Evolutionary conservation across 306 rosid genomes (phyloP), one percentile per base, ranked within the genome.

Genomic region (Dalbergia oliveri): DNA sequence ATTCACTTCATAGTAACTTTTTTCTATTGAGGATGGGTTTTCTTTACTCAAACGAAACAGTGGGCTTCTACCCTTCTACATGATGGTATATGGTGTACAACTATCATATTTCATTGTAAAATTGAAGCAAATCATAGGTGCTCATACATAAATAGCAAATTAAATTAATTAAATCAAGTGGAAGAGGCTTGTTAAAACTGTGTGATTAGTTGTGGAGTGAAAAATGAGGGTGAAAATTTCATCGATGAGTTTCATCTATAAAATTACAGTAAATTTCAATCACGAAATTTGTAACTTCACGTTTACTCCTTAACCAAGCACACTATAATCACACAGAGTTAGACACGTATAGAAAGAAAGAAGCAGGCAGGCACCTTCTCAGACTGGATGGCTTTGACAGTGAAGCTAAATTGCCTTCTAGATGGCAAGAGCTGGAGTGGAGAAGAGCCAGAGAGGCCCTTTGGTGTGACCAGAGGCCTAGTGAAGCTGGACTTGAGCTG

Each of bases 401-500:
- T 72, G 93, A 92, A 89, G 80, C 70, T 85, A 61, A 72, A 76
- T 14, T 41, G 75, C 50, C 91, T 86, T 66, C 81, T 83, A 23
- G 76, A 80, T 65, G 87, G 79, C 11, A 80, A 53, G 47, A 83
- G 81, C 6, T 65, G 85, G 21, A 89, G 88, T 4, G 84, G 66
- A 3, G 94, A 86, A 66, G 96, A 89, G 74, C 84, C 78, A 43
- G 89, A 84, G 76, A 91, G 90, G 47, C 94, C 97, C 84, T 80
- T 95, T 57, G 99, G 98, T 8, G 91, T 64, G 45, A 88, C 71
- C 33, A 90, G 84, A 76, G 88, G 83, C 81, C 88, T 88, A 5
- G 97, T 88, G 88, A 95, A 95, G 88, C 69, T 79, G 68, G 97
- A 91, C 80, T 87, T 91, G 77, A 95, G 95, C 53, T 93, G 99